phyloP scores from a whole-genome alignment of 345 rosid species.

The Sisymbrium irio region DNA sequence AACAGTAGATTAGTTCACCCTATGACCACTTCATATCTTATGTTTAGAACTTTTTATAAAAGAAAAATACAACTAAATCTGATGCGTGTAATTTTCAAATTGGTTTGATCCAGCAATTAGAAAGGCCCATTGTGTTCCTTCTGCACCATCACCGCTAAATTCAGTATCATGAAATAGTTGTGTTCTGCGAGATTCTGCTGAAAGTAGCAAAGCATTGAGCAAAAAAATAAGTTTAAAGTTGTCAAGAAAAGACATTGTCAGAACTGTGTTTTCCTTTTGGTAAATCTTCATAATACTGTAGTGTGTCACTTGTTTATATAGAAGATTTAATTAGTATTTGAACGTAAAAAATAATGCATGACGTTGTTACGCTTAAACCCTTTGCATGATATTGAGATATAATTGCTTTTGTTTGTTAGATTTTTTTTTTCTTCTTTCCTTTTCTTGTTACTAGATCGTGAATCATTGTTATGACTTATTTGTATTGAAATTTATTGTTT shows the following conservation, averaged over 20 bases:
- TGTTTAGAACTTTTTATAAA: background rate
- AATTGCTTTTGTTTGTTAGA: too few relatives aligned
- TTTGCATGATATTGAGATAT: too few relatives aligned
- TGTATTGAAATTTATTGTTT: too few relatives aligned
- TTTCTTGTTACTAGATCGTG: too few relatives aligned
- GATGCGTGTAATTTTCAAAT: slow-evolving; percentile 63
- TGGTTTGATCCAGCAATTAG: slow-evolving; percentile 60
- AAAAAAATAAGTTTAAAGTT: slow-evolving; percentile 17
- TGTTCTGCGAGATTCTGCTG: too few relatives aligned
- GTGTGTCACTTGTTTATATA: background rate
- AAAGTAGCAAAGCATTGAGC: slow-evolving; percentile 15
- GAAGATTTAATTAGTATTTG: too few relatives aligned
- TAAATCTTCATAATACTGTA: background rate
- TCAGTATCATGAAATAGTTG: too few relatives aligned
- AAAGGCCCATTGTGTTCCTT: slow-evolving; percentile 66
- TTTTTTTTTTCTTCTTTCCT: too few relatives aligned
- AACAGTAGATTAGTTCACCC: background rate
- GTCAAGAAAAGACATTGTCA: slow-evolving; percentile 24
- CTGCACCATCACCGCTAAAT: too few relatives aligned
- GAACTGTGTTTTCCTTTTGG: background rate
- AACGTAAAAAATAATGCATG: too few relatives aligned
- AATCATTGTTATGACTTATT: too few relatives aligned
- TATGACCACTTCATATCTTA: background rate
- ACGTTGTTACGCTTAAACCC: too few relatives aligned
- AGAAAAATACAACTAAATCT: slow-evolving; percentile 47